Percentiles rank a stretch among this genome's conserved stretches.
These are phyloP conservation scores for Sporisorium graminicola DNA, from an alignment of 1,284 basidiomycete genomes.

Conservation along the genomic window DNA sequence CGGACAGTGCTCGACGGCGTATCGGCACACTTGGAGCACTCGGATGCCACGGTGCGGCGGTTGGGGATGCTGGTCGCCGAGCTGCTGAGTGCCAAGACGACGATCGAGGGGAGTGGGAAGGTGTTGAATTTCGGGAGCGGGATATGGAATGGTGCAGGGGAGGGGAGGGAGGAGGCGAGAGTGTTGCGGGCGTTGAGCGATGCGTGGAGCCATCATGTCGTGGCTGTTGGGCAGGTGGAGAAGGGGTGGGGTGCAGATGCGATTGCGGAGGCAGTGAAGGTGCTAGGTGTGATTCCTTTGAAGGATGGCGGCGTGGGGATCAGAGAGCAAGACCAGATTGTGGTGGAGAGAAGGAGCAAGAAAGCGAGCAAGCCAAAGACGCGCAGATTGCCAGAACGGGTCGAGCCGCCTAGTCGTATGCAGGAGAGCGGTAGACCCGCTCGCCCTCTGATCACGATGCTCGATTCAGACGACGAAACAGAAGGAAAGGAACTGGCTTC, in stretches of 20 bases:
- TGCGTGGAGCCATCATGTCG: constrained; percentile 18
- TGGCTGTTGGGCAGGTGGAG: neutral
- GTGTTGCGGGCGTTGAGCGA: constrained; percentile 55
- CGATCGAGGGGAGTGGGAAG: constrained; percentile 69
- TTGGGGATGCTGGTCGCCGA: constrained; percentile 95
- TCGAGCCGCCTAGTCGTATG: constrained; percentile 10
- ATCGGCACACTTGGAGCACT: constrained; percentile 75
- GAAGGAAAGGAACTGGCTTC: neutral
- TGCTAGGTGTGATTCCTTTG: constrained; percentile 5
- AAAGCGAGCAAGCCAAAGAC: constrained; percentile 2
- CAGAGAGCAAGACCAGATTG: neutral
- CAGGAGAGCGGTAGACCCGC: neutral
- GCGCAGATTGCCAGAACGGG: constrained; percentile 15
- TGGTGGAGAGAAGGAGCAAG: neutral
- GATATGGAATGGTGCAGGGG: constrained; percentile 83
- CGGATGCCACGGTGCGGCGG: constrained; percentile 80
- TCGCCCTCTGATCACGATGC: constrained; percentile 39
- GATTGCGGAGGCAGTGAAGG: neutral
- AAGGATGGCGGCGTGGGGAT: neutral
- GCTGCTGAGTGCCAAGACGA: constrained; percentile 49
- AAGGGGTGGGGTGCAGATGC: neutral
- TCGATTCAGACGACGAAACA: constrained; percentile 24
- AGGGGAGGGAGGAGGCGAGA: constrained; percentile 72
- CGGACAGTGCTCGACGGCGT: constrained; percentile 80
- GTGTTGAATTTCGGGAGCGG: constrained; percentile 79